Evolutionary conservation across 306 rosid species (phyloP).

Genomic region (Pueraria montana): DNA sequence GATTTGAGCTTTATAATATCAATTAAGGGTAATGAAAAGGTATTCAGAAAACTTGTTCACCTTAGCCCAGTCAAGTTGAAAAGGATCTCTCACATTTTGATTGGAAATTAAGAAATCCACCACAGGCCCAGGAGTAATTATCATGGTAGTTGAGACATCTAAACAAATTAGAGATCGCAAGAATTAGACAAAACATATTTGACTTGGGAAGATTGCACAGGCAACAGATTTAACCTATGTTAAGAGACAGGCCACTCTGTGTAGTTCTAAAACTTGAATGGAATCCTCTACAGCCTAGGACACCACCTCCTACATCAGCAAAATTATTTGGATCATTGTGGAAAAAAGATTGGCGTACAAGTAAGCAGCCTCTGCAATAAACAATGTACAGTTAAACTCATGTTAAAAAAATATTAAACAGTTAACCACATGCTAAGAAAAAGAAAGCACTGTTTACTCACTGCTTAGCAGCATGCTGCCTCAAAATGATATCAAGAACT

Average conservation of each 20-base stretch:
- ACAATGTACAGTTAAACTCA: not conserved
- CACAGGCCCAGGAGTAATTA: conserved; percentile 89
- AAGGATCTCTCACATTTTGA: conserved; percentile 88
- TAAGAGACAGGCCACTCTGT: conserved; percentile 90
- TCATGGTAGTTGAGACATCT: conserved; percentile 99
- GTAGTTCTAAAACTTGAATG: conserved; percentile 94
- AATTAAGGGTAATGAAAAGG: not conserved
- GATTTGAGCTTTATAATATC: not conserved
- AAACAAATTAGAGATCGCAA: conserved; percentile 1
- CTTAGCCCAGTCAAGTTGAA: conserved; percentile 87
- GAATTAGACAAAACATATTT: conserved; percentile 28
- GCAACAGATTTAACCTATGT: conserved; percentile 65
- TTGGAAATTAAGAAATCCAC: conserved; percentile 89
- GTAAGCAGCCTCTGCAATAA: conserved; percentile 87
- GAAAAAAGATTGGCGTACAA: conserved; percentile 88
- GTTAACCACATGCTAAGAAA: not conserved
- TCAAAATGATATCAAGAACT: conserved; percentile 84
- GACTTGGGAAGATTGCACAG: not conserved
- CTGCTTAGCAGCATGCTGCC: conserved; percentile 96
- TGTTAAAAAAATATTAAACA: not conserved
- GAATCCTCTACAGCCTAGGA: conserved; percentile 93
- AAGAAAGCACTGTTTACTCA: conserved; percentile 51
- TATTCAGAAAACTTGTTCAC: conserved; percentile 51
- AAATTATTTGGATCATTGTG: conserved; percentile 82
- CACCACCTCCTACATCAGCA: conserved; percentile 93